A percentile compares a stretch with the other conserved stretches of the same genome.
phyloP scores from a whole-genome alignment of 306 rosid genomes.

The Cucumis cinereus region DNA sequence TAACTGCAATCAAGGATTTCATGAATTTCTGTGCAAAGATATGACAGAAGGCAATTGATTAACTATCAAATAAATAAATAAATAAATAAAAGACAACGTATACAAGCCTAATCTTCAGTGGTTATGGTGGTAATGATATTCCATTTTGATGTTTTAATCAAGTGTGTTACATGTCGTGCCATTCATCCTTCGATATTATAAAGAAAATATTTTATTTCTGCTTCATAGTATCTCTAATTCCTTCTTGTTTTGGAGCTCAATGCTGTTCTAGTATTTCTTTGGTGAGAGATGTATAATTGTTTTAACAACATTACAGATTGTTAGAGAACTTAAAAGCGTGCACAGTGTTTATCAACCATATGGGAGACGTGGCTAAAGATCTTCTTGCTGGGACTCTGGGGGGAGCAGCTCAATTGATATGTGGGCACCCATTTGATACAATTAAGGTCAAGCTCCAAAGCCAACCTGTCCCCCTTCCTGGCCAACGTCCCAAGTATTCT shows the following conservation, averaged over 20 bases:
- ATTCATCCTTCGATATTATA: neutral
- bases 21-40: neutral
- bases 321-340: neutral
- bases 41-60: neutral
- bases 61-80: too few relatives aligned
- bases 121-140: neutral
- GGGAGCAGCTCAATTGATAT: constrained; percentile 82
- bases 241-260: neutral
- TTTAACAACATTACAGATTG: neutral
- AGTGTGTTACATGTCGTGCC: neutral
- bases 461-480: constrained; percentile 78
- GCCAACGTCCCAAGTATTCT: constrained; percentile 54
- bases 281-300: neutral
- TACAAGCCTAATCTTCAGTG: neutral
- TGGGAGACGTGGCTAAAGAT: constrained; percentile 93
- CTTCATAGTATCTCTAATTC: neutral
- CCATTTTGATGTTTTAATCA: neutral
- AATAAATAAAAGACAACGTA: too few relatives aligned
- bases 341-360: constrained; percentile 20
- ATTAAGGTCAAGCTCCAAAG: constrained; percentile 98
- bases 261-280: neutral
- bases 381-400: constrained; percentile 91
- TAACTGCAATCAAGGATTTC: neutral
- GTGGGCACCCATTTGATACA: constrained; percentile 95
- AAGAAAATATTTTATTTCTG: neutral